These are phyloP conservation scores for Colletotrichum eremochloae DNA, from an alignment of 2,329 filamentous ascomycete genomes.

Conservation along the genomic window DNA sequence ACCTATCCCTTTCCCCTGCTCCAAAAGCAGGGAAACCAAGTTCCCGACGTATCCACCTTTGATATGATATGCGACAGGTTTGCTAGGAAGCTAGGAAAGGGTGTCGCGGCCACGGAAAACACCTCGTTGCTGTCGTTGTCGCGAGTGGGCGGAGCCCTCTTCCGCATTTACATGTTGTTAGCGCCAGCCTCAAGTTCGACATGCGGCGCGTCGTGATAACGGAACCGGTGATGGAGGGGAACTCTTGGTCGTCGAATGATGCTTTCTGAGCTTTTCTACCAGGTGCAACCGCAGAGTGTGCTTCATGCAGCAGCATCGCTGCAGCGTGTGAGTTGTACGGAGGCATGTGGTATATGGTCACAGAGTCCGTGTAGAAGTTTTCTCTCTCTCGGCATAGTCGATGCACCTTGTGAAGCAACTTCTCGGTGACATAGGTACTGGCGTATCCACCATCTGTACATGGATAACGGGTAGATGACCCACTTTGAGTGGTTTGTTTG, in stretches of 20 bases:
- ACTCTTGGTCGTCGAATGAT: background rate
- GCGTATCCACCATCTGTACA: slow-evolving; percentile 9
- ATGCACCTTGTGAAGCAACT: slow-evolving; percentile 8
- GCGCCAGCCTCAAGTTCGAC: slow-evolving; percentile 2
- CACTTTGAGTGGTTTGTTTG: slow-evolving; percentile 38
- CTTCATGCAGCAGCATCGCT: background rate
- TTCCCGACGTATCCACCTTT: slow-evolving; percentile 6
- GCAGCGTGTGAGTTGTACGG: slow-evolving; percentile 30
- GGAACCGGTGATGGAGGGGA: background rate
- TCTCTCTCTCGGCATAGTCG: slow-evolving; percentile 14
- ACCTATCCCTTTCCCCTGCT: background rate
- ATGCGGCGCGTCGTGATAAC: slow-evolving; percentile 13
- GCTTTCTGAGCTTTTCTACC: slow-evolving; percentile 1
- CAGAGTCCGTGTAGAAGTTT: slow-evolving; percentile 15
- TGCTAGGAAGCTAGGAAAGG: slow-evolving; percentile 5
- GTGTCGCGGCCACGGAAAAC: slow-evolving; percentile 23
- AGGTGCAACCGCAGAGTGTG: slow-evolving; percentile 22
- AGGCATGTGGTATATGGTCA: slow-evolving; percentile 21
- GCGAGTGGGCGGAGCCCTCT: slow-evolving; percentile 17
- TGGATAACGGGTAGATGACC: slow-evolving; percentile 31
- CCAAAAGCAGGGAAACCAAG: slow-evolving; percentile 19
- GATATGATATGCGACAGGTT: slow-evolving; percentile 16
- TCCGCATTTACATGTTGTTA: slow-evolving; percentile 22
- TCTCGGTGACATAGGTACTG: slow-evolving; percentile 9
- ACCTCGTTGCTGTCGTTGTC: background rate